Evolutionary conservation across 768 basidiomycete genomes (phyloP), one percentile per base, ranked within the genome.

Genomic region (Daedaleopsis nitida): DNA sequence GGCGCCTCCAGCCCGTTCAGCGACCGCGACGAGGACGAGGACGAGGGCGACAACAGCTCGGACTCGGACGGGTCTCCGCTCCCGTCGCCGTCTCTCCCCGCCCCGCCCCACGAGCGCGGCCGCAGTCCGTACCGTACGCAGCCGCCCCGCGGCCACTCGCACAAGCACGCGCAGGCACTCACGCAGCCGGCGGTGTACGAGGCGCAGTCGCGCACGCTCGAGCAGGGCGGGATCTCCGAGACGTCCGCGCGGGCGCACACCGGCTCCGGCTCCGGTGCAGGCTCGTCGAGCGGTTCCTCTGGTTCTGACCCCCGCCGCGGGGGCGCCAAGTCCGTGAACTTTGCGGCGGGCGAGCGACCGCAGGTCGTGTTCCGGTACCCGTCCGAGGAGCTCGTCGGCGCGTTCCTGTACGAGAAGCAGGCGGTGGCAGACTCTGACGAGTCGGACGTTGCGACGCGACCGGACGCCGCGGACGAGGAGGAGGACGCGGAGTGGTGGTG

Each of bases 351-450:
- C 43, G 64, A 58, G 54, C 61, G 59, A 52, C 59, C 62, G 58
- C 57, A 55, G 45, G 65, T 66, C 50, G 59, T 71, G 42, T 71
- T 68, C 63, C 65, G 70, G 13, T 71, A 71, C 62, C 65, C 65
- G 53, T 61, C 59, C 6, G 62, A 62, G 52, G 60, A 60, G 21
- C 62, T 62, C 38, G 59, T 65, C 16, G 57, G 59, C 13, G 56
- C 58, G 44, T 55, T 63, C 35, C 14, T n/a, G 38, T 19, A n/a
- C 32, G 59, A 64, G 43, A 54, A 52, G 37, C 39, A 55, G 24
- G 57, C 55, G 14, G 38, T 38, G 10, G 45, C 10, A n/a, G 47
- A 23, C 47, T n/a, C 13, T 2, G 47, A 21, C 23, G 39, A 17
- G 39, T 12, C 39, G 39, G 45, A 51, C 27, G 52, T 57, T 58